Conservation (phyloP, 495 filamentous ascomycete genomes). For the Diplogelasinospora grovesii region DNA sequence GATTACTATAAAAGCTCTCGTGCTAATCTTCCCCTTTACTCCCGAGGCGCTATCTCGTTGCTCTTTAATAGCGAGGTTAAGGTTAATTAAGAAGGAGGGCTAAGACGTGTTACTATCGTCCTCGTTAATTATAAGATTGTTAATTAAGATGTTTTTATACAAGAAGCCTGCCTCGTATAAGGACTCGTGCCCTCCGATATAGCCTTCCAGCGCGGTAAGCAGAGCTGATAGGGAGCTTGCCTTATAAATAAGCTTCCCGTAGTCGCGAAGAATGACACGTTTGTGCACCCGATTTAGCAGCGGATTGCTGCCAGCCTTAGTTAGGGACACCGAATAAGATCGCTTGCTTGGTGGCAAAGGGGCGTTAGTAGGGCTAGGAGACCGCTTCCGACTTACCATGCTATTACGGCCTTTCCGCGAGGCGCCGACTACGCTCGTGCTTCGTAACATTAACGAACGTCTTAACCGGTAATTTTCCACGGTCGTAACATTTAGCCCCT, state of each 20-base stretch:
- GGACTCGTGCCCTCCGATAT: constrained; percentile 15
- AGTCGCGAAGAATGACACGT: background rate
- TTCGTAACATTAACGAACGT: constrained; percentile 13
- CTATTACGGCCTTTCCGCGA: constrained; percentile 17
- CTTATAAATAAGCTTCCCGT: background rate
- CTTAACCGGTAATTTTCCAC: constrained; percentile 24
- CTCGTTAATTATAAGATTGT: constrained; percentile 37
- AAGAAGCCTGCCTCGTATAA: constrained; percentile 8
- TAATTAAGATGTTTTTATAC: constrained; percentile 27
- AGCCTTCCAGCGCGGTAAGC: constrained; percentile 32
- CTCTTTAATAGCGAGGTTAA: constrained; percentile 31
- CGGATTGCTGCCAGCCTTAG: background rate
- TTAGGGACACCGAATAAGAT: background rate
- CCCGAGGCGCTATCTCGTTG: constrained; percentile 24
- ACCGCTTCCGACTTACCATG: constrained; percentile 18
- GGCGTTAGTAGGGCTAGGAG: constrained; percentile 15
- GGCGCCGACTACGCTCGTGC: background rate
- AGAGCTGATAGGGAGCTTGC: constrained; percentile 12
- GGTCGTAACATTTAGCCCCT: constrained; percentile 27
- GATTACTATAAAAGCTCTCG: constrained; percentile 40
- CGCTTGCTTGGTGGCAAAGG: constrained; percentile 8
- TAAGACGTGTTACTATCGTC: constrained; percentile 20
- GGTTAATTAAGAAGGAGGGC: constrained; percentile 39
- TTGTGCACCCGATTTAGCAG: background rate
- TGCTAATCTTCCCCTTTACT: constrained; percentile 33